Conservation (phyloP, 148 eudicot species). For the Amaranthus palmeri region DNA sequence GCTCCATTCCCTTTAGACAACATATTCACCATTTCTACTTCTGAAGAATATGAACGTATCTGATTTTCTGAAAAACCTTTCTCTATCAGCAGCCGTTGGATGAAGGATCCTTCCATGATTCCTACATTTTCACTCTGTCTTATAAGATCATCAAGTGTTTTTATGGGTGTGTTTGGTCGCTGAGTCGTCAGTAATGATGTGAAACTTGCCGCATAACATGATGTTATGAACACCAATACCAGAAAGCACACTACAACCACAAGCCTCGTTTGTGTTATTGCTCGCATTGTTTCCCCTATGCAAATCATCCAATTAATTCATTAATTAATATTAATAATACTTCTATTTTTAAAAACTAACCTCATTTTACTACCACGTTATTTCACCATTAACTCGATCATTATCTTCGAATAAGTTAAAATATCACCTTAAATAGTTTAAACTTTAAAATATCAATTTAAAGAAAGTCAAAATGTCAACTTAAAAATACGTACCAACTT, state of each 20-base stretch:
- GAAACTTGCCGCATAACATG: slow-evolving; percentile 5
- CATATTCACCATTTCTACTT: slow-evolving; percentile 1
- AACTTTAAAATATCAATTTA: too few relatives aligned
- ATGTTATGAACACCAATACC: not conserved
- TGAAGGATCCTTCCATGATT: not conserved
- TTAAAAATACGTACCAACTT: too few relatives aligned
- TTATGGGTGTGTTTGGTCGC: not conserved
- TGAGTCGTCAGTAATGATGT: not conserved
- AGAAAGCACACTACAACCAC: slow-evolving; percentile 6
- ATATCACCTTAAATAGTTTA: too few relatives aligned
- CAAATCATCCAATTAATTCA: too few relatives aligned
- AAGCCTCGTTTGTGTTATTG: slow-evolving; percentile 4
- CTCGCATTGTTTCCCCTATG: slow-evolving; percentile 6
- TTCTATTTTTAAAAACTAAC: too few relatives aligned
- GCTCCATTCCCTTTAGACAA: not conserved
- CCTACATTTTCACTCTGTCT: slow-evolving; percentile 4
- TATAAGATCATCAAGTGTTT: slow-evolving; percentile 8
- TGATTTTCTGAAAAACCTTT: slow-evolving; percentile 1
- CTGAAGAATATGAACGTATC: slow-evolving; percentile 5
- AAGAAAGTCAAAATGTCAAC: too few relatives aligned
- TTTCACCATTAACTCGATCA: too few relatives aligned
- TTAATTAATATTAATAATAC: too few relatives aligned
- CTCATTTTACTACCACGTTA: too few relatives aligned
- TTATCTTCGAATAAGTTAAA: too few relatives aligned
- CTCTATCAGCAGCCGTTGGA: not conserved